phyloP scores from a whole-genome alignment of 2,329 filamentous ascomycete species.

The Ophiostoma quercus region DNA sequence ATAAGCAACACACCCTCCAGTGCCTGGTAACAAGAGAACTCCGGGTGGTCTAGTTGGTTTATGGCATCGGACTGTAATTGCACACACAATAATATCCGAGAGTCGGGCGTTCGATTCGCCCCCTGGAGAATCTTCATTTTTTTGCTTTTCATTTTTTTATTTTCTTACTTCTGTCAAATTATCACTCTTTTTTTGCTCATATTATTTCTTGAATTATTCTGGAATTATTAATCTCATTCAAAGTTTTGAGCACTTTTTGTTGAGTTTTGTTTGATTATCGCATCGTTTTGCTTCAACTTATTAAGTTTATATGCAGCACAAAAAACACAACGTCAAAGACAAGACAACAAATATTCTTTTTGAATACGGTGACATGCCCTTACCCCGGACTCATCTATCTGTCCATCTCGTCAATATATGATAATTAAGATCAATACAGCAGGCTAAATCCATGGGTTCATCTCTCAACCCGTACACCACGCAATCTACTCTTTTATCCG shows the following conservation, averaged over 20 bases:
- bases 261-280: no score
- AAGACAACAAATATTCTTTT: no score
- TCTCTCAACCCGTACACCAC: neutral
- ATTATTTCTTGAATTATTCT: no score
- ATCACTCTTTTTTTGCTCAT: neutral
- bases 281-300: no score
- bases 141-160: neutral
- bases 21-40: neutral
- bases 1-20: neutral
- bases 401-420: neutral
- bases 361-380: no score
- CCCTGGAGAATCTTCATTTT: conserved; percentile 22
- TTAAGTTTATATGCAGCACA: no score
- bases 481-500: neutral
- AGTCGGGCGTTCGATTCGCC: conserved; percentile 27
- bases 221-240: no score
- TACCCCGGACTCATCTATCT: no score
- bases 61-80: conserved; percentile 27
- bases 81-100: conserved; percentile 22
- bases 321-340: no score
- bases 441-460: neutral
- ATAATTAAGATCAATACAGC: neutral
- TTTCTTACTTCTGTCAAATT: neutral
- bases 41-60: conserved; percentile 27
- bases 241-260: no score